Conservation (phyloP, 2,329 filamentous ascomycete species). For the Fusarium haematococcum region DNA sequence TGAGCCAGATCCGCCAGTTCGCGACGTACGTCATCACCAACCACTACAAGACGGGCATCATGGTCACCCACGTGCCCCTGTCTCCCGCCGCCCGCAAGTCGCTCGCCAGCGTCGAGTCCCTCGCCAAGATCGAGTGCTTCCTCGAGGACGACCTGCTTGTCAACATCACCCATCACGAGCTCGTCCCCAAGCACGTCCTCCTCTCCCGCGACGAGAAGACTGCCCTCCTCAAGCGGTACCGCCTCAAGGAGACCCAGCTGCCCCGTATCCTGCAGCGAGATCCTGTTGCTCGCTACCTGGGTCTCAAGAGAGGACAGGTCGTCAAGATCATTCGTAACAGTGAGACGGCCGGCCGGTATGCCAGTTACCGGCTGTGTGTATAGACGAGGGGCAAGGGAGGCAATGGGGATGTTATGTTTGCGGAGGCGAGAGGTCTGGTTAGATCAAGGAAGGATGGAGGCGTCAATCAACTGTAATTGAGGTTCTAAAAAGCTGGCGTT, state of each 20-base stretch:
- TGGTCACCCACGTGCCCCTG: conserved; percentile 85
- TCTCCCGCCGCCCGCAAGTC: conserved; percentile 90
- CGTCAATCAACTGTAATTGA: conserved; percentile 44
- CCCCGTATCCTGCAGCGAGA: conserved; percentile 92
- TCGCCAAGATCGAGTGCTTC: conserved; percentile 91
- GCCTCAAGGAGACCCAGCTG: conserved; percentile 96
- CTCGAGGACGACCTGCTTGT: conserved; percentile 95
- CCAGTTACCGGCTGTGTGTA: conserved; percentile 85
- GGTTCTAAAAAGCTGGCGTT: conserved; percentile 48
- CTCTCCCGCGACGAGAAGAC: conserved; percentile 91
- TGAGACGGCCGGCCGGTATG: conserved; percentile 96
- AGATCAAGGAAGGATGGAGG: conserved; percentile 39
- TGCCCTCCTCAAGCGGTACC: conserved; percentile 87
- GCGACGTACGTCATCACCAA: conserved; percentile 83
- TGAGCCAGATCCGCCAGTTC: conserved; percentile 92
- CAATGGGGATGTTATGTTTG: not conserved
- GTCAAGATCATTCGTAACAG: conserved; percentile 98
- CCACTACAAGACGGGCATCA: conserved; percentile 90
- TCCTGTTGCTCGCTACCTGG: conserved; percentile 92
- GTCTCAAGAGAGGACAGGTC: conserved; percentile 89
- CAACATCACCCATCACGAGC: conserved; percentile 97
- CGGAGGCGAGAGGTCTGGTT: conserved; percentile 1
- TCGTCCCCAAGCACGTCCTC: conserved; percentile 93
- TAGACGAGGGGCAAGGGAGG: conserved; percentile 45
- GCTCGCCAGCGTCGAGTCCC: conserved; percentile 79